phyloP scores from a whole-genome alignment of 805 yeast genomes.

The Metschnikowia continentalis region DNA sequence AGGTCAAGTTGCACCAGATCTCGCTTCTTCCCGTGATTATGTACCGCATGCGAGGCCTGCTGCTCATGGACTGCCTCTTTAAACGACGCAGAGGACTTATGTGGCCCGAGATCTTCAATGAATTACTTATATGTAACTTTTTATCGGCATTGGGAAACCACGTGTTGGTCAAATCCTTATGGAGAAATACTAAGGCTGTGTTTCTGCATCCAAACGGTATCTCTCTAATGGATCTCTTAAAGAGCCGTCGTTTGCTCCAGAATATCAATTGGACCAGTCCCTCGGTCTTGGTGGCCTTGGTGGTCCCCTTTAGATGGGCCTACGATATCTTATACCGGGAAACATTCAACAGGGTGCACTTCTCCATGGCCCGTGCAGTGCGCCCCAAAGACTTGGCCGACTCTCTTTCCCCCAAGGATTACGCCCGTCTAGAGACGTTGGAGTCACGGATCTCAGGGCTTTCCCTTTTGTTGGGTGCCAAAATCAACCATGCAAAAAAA shows the following conservation, averaged over 20 bases:
- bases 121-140: conserved; percentile 34
- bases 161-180: conserved; percentile 20
- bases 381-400: conserved; percentile 35
- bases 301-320: conserved; percentile 34
- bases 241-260: conserved; percentile 10
- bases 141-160: conserved; percentile 37
- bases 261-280: conserved; percentile 30
- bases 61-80: conserved; percentile 27
- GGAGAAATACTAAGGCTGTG: conserved; percentile 7
- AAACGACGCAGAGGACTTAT: not conserved
- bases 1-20: conserved; percentile 33
- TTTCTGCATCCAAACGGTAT: not conserved
- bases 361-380: conserved; percentile 23
- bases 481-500: not conserved
- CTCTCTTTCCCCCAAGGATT: conserved; percentile 11
- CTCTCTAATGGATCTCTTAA: not conserved
- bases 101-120: conserved; percentile 26
- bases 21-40: conserved; percentile 38
- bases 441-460: conserved; percentile 9
- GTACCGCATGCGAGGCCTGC: conserved; percentile 35
- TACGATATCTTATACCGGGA: conserved; percentile 33
- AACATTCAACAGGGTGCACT: conserved; percentile 31
- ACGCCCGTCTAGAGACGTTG: conserved; percentile 16
- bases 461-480: conserved; percentile 8
- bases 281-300: conserved; percentile 28